Percentiles rank a stretch among this genome's conserved stretches.
Conservation (phyloP, 2,329 filamentous ascomycete species). For the Neophaeococcomyces mojaviensis region DNA sequence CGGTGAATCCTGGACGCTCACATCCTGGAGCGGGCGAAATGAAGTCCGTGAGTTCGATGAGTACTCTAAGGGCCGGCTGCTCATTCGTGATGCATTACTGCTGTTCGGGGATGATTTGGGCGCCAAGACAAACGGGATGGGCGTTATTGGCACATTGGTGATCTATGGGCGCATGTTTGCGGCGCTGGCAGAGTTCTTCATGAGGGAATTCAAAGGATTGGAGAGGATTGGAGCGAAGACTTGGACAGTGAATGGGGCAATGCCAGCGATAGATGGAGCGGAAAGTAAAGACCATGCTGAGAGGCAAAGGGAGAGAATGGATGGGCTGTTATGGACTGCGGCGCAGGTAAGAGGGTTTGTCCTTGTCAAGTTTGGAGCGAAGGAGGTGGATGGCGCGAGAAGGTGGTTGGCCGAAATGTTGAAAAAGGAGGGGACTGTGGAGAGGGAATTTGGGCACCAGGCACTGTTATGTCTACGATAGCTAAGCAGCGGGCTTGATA, state of each 20-base stretch:
- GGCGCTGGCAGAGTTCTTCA: conserved; percentile 62
- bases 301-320: conserved; percentile 44
- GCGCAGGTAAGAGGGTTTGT: conserved; percentile 74
- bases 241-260: conserved; percentile 44
- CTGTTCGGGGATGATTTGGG: conserved; percentile 52
- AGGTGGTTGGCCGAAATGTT: conserved; percentile 74
- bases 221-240: conserved; percentile 77
- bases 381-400: conserved; percentile 70
- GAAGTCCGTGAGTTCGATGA: conserved; percentile 61
- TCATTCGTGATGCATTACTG: conserved; percentile 79
- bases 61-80: conserved; percentile 45
- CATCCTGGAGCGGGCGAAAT: conserved; percentile 72
- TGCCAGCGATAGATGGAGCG: conserved; percentile 15
- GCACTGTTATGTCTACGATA: conserved; percentile 66
- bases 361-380: conserved; percentile 83
- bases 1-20: conserved; percentile 82
- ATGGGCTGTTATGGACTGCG: conserved; percentile 71
- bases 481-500: neutral
- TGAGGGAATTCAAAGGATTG: conserved; percentile 67
- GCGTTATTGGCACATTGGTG: conserved; percentile 77
- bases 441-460: conserved; percentile 67
- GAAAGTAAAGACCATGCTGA: conserved; percentile 14
- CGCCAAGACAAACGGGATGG: conserved; percentile 38
- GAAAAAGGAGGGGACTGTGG: conserved; percentile 63
- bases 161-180: conserved; percentile 66